A percentile compares a stretch with the other conserved stretches of the same genome.
Evolutionary conservation across 1,139 yeast genomes (phyloP).

Genomic region (Kluyveromyces sp.): DNA sequence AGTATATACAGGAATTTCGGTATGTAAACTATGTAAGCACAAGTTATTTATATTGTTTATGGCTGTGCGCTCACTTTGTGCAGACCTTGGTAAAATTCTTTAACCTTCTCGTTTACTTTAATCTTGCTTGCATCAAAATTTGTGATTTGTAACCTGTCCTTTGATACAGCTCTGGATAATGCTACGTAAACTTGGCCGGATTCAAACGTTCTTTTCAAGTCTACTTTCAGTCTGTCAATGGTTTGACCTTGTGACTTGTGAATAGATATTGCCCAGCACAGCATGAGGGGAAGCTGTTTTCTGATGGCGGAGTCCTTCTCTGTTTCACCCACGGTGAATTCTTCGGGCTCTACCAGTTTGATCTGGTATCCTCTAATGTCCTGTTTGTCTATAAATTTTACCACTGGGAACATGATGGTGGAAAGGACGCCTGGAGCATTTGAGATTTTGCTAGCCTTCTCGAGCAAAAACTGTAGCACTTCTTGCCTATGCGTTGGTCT

Average conservation of each 20-base stretch:
- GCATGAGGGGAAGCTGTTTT: conserved; percentile 61
- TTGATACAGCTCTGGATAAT: conserved; percentile 75
- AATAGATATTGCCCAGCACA: conserved; percentile 86
- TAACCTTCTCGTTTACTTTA: conserved; percentile 58
- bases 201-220: conserved; percentile 63
- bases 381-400: conserved; percentile 4
- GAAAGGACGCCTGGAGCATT: conserved; percentile 2
- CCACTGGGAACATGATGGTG: conserved; percentile 2
- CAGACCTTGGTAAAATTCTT: conserved; percentile 50
- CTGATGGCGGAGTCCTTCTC: conserved; percentile 33
- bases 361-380: conserved; percentile 4
- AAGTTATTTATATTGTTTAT: too few relatives aligned
- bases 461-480: conserved; percentile 30
- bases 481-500: conserved; percentile 15
- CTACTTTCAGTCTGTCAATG: conserved; percentile 67
- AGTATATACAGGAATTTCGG: too few relatives aligned
- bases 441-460: conserved; percentile 28
- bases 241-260: conserved; percentile 95
- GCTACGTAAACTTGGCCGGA: conserved; percentile 90
- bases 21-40: too few relatives aligned
- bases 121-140: conserved; percentile 63
- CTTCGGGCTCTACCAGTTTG: conserved; percentile 15
- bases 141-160: conserved; percentile 62
- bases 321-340: conserved; percentile 22
- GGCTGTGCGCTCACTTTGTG: conserved; percentile 13